Conservation (phyloP, 2,329 filamentous ascomycete species). For the Aspergillus novoparasiticus region DNA sequence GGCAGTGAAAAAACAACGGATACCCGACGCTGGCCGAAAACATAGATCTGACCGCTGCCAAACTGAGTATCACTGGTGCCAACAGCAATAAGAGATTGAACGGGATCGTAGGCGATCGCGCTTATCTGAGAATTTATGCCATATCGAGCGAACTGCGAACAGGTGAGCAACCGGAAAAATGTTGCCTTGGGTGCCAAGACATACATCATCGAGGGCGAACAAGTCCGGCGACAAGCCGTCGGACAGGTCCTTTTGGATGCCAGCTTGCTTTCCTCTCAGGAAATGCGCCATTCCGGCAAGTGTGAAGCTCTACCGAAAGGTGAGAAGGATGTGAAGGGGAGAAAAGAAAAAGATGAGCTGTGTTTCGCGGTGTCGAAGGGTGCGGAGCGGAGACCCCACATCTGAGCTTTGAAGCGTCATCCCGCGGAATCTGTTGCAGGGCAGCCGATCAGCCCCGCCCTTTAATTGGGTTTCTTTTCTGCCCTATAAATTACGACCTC, state of each 20-base stretch:
- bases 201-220: constrained; percentile 79
- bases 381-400: constrained; percentile 23
- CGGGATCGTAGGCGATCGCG: constrained; percentile 85
- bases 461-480: not conserved
- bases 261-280: constrained; percentile 87
- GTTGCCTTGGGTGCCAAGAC: constrained; percentile 34
- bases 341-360: constrained; percentile 23
- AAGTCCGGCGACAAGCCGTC: constrained; percentile 74
- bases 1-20: constrained; percentile 72
- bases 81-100: constrained; percentile 90
- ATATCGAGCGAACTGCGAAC: constrained; percentile 64
- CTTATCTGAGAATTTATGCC: constrained; percentile 78
- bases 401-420: not conserved
- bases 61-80: constrained; percentile 87
- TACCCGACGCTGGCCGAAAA: constrained; percentile 82
- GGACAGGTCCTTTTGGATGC: constrained; percentile 88
- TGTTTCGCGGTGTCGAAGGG: constrained; percentile 13
- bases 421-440: not conserved
- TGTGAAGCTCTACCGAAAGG: constrained; percentile 7
- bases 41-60: constrained; percentile 82
- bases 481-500: not conserved
- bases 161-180: constrained; percentile 15
- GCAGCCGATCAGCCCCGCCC: not conserved
- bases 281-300: constrained; percentile 73
- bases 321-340: constrained; percentile 15